Conservation (phyloP, 2,329 filamentous ascomycete species). For the Exophiala aquamarina region DNA sequence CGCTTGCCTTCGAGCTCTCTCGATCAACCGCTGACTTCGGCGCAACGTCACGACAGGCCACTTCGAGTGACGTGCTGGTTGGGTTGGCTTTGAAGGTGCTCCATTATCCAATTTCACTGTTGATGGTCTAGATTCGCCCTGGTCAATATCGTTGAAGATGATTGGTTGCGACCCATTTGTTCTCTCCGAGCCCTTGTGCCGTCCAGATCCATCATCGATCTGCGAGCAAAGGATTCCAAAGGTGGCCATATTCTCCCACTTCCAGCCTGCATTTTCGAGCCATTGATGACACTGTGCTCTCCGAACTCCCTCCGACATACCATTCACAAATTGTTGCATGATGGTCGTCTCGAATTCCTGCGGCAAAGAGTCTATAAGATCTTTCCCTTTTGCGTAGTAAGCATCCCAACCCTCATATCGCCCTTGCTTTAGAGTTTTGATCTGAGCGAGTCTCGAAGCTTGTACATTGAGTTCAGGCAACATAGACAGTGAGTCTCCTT, state of each 20-base stretch:
- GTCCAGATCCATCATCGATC: neutral
- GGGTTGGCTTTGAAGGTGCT: too few species aligned
- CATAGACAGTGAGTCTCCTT: constrained; percentile 9
- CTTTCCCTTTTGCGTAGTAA: constrained; percentile 16
- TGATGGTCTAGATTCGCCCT: too few species aligned
- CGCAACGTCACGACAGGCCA: constrained; percentile 1
- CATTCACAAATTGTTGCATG: constrained; percentile 19
- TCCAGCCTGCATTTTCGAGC: constrained; percentile 23
- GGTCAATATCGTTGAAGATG: neutral
- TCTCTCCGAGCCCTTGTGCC: neutral
- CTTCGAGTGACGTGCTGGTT: too few species aligned
- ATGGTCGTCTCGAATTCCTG: constrained; percentile 15
- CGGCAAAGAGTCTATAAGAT: constrained; percentile 12
- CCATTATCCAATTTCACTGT: too few species aligned
- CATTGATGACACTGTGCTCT: constrained; percentile 22
- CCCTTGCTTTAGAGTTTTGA: constrained; percentile 19
- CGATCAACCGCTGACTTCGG: constrained; percentile 15
- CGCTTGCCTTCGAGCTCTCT: neutral
- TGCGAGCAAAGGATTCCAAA: constrained; percentile 18
- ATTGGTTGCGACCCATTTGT: too few species aligned
- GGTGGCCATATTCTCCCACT: constrained; percentile 18
- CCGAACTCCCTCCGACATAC: constrained; percentile 12
- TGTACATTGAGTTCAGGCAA: constrained; percentile 11
- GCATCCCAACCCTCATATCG: constrained; percentile 20
- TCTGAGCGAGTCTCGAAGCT: constrained; percentile 11